These are phyloP conservation scores for Pythium rhizo-oryzae DNA, from an alignment of 352 stramenopile genomes.

Conservation along the genomic window DNA sequence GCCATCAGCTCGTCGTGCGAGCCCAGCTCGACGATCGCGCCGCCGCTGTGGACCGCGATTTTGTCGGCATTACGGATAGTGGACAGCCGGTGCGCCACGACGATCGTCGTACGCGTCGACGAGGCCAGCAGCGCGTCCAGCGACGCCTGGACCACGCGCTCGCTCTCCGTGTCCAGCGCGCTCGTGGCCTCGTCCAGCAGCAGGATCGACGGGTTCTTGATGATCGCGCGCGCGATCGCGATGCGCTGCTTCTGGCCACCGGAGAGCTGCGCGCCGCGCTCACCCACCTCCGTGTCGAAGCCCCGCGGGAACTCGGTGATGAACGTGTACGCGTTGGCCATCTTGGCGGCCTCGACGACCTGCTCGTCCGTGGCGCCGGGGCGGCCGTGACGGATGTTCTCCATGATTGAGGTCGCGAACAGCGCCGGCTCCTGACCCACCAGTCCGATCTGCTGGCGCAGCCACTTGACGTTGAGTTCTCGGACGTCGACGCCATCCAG, in stretches of 20 bases:
- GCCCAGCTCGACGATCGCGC: conserved; percentile 77
- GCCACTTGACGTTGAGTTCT: conserved; percentile 64
- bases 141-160: conserved; percentile 89
- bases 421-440: conserved; percentile 84
- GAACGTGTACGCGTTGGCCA: conserved; percentile 45
- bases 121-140: conserved; percentile 61
- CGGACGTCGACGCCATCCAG: conserved; percentile 46
- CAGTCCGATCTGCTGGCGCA: conserved; percentile 83
- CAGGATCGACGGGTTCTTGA: conserved; percentile 87
- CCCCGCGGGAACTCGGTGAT: conserved; percentile 79
- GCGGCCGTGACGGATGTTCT: conserved; percentile 20
- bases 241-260: conserved; percentile 95
- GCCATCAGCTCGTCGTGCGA: conserved; percentile 82
- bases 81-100: conserved; percentile 79
- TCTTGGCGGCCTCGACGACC: conserved; percentile 30
- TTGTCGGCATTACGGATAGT: conserved; percentile 79
- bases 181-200: conserved; percentile 78
- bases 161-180: conserved; percentile 70
- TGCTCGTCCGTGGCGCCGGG: conserved; percentile 9
- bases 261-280: conserved; percentile 83
- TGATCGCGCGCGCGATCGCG: conserved; percentile 89
- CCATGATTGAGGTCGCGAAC: conserved; percentile 31
- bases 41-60: conserved; percentile 81
- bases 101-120: conserved; percentile 80
- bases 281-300: conserved; percentile 90